Conservation (phyloP, 192 early-diverging fungal species). For the Coemansia sp. region DNA sequence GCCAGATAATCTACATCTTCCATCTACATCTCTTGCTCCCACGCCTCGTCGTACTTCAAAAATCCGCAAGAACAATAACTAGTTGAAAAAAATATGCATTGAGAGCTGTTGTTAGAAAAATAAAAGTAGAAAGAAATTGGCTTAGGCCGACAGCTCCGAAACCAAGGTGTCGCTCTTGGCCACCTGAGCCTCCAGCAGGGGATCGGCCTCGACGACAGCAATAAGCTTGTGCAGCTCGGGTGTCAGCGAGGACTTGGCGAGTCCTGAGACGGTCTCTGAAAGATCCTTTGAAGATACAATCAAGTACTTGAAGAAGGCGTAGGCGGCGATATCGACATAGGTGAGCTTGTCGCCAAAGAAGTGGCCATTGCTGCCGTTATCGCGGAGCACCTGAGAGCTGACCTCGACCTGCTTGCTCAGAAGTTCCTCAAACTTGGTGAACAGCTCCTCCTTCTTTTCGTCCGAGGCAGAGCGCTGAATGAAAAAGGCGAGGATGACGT, state of each 20-base stretch:
- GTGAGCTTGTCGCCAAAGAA: slow-evolving; percentile 43
- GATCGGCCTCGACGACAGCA: slow-evolving; percentile 17
- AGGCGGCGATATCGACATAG: slow-evolving; percentile 35
- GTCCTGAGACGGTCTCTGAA: neutral
- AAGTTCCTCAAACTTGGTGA: slow-evolving; percentile 6
- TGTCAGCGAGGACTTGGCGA: slow-evolving; percentile 2
- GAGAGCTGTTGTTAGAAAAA: neutral
- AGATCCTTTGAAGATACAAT: neutral
- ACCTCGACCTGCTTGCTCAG: slow-evolving; percentile 28
- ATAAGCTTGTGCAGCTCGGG: slow-evolving; percentile 18
- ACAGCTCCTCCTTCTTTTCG: slow-evolving; percentile 14
- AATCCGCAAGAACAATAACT: neutral
- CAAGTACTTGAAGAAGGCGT: slow-evolving; percentile 20
- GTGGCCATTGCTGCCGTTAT: slow-evolving; percentile 57
- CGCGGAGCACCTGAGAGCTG: slow-evolving; percentile 30
- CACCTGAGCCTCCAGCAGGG: neutral
- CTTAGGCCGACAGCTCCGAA: neutral
- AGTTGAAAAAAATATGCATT: neutral
- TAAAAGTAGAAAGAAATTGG: neutral
- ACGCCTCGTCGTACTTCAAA: neutral
- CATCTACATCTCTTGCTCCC: neutral
- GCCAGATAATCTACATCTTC: no score
- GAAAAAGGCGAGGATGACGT: neutral
- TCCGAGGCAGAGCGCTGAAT: neutral
- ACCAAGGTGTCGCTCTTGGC: neutral